Evolutionary conservation across 1,284 basidiomycete genomes (phyloP), one percentile per base, ranked within the genome.

Genomic region (Leccinum cinnamomeum): DNA sequence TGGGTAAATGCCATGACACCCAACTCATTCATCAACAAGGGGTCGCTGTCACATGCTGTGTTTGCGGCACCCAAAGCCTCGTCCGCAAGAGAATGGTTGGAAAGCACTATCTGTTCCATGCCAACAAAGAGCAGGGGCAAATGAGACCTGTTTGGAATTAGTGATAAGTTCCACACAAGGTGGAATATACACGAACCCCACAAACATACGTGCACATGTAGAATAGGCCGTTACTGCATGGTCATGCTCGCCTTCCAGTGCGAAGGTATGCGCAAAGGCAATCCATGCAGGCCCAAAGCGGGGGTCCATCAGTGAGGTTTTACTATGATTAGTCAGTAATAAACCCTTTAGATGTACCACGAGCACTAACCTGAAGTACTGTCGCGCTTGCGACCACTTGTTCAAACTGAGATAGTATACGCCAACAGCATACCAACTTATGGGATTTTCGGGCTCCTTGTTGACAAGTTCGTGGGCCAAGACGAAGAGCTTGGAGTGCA

Each of bases 191-290:
- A 75, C 87, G 62, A 72, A 95, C 92, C 95, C 95, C 59, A 90
- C 92, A 73, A 98, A 98, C 79, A 98, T 89, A 35, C 96, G 82
- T 2, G 95, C 92, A 57, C 94, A 95, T 0, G 97, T 99, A 12
- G 95, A 97, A 77, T 99, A 99, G 1, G 97, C 96, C 0, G 95
- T 98, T 53, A 99, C 93, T 2, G 97, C 97, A 72, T 98, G 95
- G 70, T 99, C 97, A 78, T 97, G 96, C 76, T 99, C 97, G 16
- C 97, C 96, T 76, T 99, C 97, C 65, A 94, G 82, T 2, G 97
- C 94, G 78, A 98, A 98, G 0, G 95, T 95, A 78, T 99, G 97
- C 2, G 92, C 97, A 75, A 98, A 99, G 1, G 95, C 93, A 62
- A 98, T 89, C 97, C 97, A 99, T 0, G 95, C 94, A 3, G 97